Conservation (phyloP, 495 filamentous ascomycete species). For the Pyronema omphalodes region DNA sequence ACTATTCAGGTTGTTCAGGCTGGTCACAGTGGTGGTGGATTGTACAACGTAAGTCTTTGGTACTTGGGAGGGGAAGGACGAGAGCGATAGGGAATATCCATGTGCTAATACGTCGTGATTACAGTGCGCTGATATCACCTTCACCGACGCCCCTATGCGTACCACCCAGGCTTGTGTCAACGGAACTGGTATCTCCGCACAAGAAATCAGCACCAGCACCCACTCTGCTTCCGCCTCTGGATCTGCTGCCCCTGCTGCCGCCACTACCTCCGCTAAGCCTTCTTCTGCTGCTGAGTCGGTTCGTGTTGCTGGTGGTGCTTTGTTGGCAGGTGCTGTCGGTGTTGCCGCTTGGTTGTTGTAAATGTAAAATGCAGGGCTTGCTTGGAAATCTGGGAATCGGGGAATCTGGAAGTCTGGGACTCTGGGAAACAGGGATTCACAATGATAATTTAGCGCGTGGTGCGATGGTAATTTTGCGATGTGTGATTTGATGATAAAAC, state of each 20-base stretch:
- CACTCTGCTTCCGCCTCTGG: not conserved
- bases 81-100: not conserved
- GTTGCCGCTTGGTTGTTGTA: slow-evolving; percentile 5
- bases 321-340: slow-evolving; percentile 6
- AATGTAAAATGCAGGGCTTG: not conserved
- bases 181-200: slow-evolving; percentile 31
- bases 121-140: slow-evolving; percentile 46
- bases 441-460: no score
- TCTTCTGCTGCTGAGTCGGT: slow-evolving; percentile 9
- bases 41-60: slow-evolving; percentile 36
- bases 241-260: slow-evolving; percentile 1
- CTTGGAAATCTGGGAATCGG: not conserved
- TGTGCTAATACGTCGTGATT: slow-evolving; percentile 2
- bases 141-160: slow-evolving; percentile 26
- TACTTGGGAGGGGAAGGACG: not conserved
- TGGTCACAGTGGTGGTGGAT: slow-evolving; percentile 33
- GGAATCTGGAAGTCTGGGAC: no score
- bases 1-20: slow-evolving; percentile 45
- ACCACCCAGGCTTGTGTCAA: slow-evolving; percentile 31
- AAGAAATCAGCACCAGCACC: slow-evolving; percentile 20
- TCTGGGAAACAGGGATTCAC: no score
- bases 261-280: slow-evolving; percentile 1
- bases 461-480: no score
- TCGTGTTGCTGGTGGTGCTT: slow-evolving; percentile 10
- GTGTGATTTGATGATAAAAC: no score